phyloP scores from a whole-genome alignment of 495 filamentous ascomycete species.

The Hapsidospora chrysogenum region DNA sequence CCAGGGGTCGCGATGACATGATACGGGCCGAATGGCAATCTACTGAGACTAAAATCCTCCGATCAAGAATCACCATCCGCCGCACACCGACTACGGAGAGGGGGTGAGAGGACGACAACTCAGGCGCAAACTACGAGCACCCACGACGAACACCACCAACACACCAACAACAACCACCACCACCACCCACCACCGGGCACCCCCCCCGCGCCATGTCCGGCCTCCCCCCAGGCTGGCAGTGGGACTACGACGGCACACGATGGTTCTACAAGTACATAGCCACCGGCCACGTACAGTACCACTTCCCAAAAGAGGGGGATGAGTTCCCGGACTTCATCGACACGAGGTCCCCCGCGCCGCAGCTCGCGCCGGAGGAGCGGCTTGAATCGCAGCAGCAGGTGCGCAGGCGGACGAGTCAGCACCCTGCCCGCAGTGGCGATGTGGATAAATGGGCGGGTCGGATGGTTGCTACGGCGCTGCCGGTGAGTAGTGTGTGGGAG shows the following conservation, averaged over 20 bases:
- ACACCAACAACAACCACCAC: no score
- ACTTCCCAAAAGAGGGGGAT: slow-evolving; percentile 30
- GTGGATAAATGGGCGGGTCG: slow-evolving; percentile 3
- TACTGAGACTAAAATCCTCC: no score
- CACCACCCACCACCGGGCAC: no score
- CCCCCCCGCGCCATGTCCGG: slow-evolving; percentile 17
- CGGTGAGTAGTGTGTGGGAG: slow-evolving; percentile 4
- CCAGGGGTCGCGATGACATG: no score
- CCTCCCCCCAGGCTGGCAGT: slow-evolving; percentile 29
- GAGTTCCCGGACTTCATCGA: slow-evolving; percentile 30
- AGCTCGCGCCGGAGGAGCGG: slow-evolving; percentile 18
- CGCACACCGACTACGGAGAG: no score
- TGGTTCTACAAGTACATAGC: slow-evolving; percentile 31
- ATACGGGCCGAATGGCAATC: no score
- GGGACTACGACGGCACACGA: slow-evolving; percentile 28
- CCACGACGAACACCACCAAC: no score
- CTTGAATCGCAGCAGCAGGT: slow-evolving; percentile 18
- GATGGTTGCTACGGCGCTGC: slow-evolving; percentile 11
- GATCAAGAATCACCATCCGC: no score
- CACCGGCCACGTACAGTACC: slow-evolving; percentile 28
- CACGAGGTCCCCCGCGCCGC: slow-evolving; percentile 13
- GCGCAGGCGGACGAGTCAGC: slow-evolving; percentile 11
- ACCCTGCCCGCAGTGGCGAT: slow-evolving; percentile 4
- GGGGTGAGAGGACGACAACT: no score
- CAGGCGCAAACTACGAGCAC: no score